These are phyloP conservation scores for Cyberlindnera nakhonratchasimensis DNA, from an alignment of 805 yeast genomes.

Conservation along the genomic window DNA sequence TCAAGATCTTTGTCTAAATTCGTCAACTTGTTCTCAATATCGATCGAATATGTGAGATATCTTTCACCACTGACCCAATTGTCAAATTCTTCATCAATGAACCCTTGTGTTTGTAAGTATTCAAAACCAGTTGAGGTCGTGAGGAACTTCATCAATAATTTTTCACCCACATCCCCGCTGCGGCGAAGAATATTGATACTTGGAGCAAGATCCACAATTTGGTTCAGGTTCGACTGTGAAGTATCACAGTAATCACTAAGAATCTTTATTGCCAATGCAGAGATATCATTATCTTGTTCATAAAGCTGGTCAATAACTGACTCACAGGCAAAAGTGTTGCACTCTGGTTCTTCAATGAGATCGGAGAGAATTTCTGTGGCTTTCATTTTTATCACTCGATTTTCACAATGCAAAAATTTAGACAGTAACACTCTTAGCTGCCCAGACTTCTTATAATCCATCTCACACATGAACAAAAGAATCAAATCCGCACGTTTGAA, in stretches of 20 bases:
- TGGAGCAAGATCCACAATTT: slow-evolving; percentile 54
- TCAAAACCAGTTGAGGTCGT: slow-evolving; percentile 67
- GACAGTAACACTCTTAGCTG: slow-evolving; percentile 66
- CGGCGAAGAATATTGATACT: slow-evolving; percentile 36
- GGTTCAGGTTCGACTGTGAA: slow-evolving; percentile 46
- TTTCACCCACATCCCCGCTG: slow-evolving; percentile 36
- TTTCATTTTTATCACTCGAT: slow-evolving; percentile 46
- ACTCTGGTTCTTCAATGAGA: slow-evolving; percentile 36
- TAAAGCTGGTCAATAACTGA: slow-evolving; percentile 64
- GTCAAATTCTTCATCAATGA: slow-evolving; percentile 61
- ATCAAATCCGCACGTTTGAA: slow-evolving; percentile 55
- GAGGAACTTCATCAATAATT: slow-evolving; percentile 59
- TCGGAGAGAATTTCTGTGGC: slow-evolving; percentile 54
- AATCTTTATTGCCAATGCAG: slow-evolving; percentile 51
- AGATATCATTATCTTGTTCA: slow-evolving; percentile 57
- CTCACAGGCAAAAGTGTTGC: slow-evolving; percentile 41
- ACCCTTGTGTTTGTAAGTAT: slow-evolving; percentile 55
- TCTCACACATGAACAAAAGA: slow-evolving; percentile 51
- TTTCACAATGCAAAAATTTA: slow-evolving; percentile 58
- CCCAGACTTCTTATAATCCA: slow-evolving; percentile 57
- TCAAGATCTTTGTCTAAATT: slow-evolving; percentile 21
- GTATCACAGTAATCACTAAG: slow-evolving; percentile 51
- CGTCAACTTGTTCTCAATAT: slow-evolving; percentile 41
- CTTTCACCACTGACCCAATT: slow-evolving; percentile 56
- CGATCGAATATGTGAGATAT: slow-evolving; percentile 42